Conservation (phyloP, 805 yeast species). For the Ogataea paraovalis region DNA sequence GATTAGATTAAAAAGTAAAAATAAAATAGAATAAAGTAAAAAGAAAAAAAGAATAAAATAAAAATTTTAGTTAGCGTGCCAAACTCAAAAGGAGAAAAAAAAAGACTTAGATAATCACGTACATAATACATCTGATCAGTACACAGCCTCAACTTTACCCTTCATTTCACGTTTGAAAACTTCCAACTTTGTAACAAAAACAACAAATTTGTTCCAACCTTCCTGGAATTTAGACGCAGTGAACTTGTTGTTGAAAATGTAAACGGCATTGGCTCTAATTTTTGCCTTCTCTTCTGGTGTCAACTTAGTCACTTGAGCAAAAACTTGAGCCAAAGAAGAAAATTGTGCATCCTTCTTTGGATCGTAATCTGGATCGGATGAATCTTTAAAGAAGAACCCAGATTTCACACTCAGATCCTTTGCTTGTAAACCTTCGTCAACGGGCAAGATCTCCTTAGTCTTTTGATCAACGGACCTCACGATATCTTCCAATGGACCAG, state of each 20-base stretch:
- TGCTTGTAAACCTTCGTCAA: not conserved
- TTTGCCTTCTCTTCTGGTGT: constrained; percentile 7
- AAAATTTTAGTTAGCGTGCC: not conserved
- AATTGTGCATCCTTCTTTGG: constrained; percentile 9
- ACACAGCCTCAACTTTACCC: constrained; percentile 28
- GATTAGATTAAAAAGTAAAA: not conserved
- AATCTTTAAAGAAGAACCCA: constrained; percentile 77
- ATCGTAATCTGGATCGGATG: constrained; percentile 65
- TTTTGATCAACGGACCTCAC: constrained; percentile 52
- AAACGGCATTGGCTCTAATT: constrained; percentile 21
- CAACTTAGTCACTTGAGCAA: constrained; percentile 33
- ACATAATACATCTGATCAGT: constrained; percentile 19
- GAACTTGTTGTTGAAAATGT: constrained; percentile 25
- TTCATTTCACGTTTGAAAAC: constrained; percentile 16
- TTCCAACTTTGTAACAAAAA: constrained; percentile 17
- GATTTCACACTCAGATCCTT: constrained; percentile 38
- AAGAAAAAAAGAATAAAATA: constrained; percentile 8
- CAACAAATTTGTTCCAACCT: constrained; percentile 21
- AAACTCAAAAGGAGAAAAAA: not conserved
- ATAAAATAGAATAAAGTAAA: not conserved
- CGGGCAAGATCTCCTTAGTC: constrained; percentile 11
- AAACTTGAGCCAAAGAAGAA: constrained; percentile 42
- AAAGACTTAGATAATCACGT: not conserved
- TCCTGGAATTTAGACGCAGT: constrained; percentile 22
- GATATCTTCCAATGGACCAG: constrained; percentile 90